phyloP scores from a whole-genome alignment of 129 eudicot species.

The Saposhnikovia divaricata region DNA sequence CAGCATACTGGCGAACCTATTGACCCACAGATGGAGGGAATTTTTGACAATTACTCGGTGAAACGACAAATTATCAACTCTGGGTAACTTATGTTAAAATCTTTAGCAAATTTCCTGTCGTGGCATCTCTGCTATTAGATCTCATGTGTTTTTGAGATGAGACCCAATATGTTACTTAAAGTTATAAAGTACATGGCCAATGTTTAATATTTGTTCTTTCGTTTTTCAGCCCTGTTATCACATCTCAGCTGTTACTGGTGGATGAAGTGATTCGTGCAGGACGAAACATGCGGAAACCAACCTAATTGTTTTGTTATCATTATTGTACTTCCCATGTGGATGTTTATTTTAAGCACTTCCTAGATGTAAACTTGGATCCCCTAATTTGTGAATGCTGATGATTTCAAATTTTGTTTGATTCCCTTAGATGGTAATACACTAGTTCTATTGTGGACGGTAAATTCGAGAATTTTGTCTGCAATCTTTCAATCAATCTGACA shows the following conservation, averaged over 20 bases:
- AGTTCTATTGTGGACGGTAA: not conserved
- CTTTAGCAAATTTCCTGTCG: not conserved
- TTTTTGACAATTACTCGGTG: slow-evolving; percentile 89
- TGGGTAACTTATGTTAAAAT: slow-evolving; percentile 35
- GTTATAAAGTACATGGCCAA: not conserved
- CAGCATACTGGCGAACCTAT: slow-evolving; percentile 91
- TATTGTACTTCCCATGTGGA: not conserved
- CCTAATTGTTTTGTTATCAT: slow-evolving; percentile 14
- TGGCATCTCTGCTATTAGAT: not conserved
- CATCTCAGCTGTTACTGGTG: slow-evolving; percentile 88
- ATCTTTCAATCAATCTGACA: not conserved
- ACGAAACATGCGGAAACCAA: slow-evolving; percentile 95
- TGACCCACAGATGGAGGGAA: slow-evolving; percentile 98
- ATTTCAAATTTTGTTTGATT: not conserved
- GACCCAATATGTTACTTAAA: not conserved
- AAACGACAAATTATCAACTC: slow-evolving; percentile 91
- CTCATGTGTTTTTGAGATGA: not conserved
- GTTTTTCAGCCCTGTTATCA: slow-evolving; percentile 72
- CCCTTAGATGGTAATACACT: not conserved
- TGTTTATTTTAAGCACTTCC: not conserved
- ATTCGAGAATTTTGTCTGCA: not conserved
- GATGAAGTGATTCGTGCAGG: slow-evolving; percentile 99
- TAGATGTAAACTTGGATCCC: slow-evolving; percentile 4
- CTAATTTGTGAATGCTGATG: not conserved
- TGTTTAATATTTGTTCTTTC: not conserved